Percentiles rank a stretch among this genome's conserved stretches.
Evolutionary conservation across 177 flowering plant species (phyloP).

Genomic region (Vitis hybrid): DNA sequence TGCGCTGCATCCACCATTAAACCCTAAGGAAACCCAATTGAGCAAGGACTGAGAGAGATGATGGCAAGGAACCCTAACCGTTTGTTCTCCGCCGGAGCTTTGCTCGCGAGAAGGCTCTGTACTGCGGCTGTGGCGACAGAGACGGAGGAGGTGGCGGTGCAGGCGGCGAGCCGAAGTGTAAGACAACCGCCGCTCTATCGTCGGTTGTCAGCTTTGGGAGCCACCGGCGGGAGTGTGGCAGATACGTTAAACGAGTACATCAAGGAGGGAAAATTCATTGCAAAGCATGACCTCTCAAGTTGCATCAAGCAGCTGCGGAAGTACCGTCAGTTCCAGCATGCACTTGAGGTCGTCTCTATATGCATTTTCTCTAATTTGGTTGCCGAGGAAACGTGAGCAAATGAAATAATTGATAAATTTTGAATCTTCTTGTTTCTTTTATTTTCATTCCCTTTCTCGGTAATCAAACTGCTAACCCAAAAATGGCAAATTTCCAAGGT

Average conservation of each 20-base stretch:
- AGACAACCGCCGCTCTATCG: constrained; percentile 23
- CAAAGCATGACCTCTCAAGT: constrained; percentile 26
- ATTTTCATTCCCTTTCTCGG: too few relatives aligned
- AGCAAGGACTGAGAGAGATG: neutral
- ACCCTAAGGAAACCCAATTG: constrained; percentile 8
- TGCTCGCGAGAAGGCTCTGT: constrained; percentile 17
- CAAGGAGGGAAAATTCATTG: constrained; percentile 35
- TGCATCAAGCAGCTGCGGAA: constrained; percentile 53
- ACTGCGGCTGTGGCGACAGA: constrained; percentile 18
- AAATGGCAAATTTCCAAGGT: too few relatives aligned
- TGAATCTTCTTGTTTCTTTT: too few relatives aligned
- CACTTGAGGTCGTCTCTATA: constrained; percentile 46
- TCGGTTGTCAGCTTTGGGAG: constrained; percentile 41
- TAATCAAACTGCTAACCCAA: too few relatives aligned
- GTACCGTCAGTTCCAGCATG: constrained; percentile 32
- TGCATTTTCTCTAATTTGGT: too few relatives aligned
- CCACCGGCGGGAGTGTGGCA: constrained; percentile 37
- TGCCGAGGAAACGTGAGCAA: too few relatives aligned
- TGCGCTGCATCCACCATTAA: too few relatives aligned
- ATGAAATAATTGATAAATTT: too few relatives aligned
- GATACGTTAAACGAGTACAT: constrained; percentile 36
- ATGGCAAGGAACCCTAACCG: constrained; percentile 7
- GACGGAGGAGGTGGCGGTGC: neutral
- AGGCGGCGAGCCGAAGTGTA: neutral
- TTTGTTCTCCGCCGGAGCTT: constrained; percentile 6